Evolutionary conservation across 2,329 filamentous ascomycete genomes (phyloP), one percentile per base, ranked within the genome.

Genomic region (Curvularia sp.): DNA sequence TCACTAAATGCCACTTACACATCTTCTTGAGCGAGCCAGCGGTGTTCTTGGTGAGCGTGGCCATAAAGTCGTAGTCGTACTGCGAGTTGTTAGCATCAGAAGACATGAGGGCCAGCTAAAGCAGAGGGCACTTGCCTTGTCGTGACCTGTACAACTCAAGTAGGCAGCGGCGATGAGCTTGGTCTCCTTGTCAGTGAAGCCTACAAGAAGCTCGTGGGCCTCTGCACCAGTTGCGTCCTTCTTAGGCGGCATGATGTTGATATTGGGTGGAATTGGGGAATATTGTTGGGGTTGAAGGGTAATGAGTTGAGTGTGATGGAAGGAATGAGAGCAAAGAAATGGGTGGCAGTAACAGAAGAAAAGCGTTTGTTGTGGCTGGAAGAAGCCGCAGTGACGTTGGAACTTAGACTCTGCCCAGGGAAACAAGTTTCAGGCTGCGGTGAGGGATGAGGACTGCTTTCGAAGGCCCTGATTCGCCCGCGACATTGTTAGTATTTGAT

Each of bases 21-120:
- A 74, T 69, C 67, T 76, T 76, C 65, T 73, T 72, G 45, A 74
- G 66, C 0, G 70, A 65, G 30, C 72, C 71, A 15, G 58, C 58
- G 0, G 73, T 75, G 60, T 74, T 71, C 42, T 67, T 66, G 0
- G 71, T 70, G 2, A 76, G 59, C 3, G 43, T 60, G 0, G 68
- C 68, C 66, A 76, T 72, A 12, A 71, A 23, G 0, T 69, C 63
- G 36, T 69, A 76, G 57, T 76, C 67, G 53, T 66, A 72, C 72
- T 74, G 39, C 18, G 2, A 3, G 6, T 1, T 36, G 32, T 57
- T 39, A 63, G 51, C 5, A 27, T 5, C 2, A 6, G 2, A 5
- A 47, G 39, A 21, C 5, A 7, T 1, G 2, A 13, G 10, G 12
- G n/a, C 7, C 48, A 36, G 19, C 1, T 4, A 27, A 52, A 30